Percentiles rank a stretch among this genome's conserved stretches.
phyloP scores from a whole-genome alignment of 2,329 filamentous ascomycete genomes.

The Ophiocordyceps camponoti-leonardi region DNA sequence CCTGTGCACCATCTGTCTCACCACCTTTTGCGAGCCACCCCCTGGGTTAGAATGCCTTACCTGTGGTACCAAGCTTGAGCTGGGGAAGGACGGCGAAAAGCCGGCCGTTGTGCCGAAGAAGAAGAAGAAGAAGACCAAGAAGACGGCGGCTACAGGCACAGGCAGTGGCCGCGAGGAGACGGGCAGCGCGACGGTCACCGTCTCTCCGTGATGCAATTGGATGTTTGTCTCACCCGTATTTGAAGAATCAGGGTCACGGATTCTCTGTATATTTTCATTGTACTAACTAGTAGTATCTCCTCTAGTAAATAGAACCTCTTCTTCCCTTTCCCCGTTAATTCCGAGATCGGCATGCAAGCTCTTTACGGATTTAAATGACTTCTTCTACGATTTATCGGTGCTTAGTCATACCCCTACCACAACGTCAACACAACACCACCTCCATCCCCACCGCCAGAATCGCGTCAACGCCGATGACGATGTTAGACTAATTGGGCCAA shows the following conservation, averaged over 20 bases:
- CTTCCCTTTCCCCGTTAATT: no score
- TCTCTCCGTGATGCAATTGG: conserved; percentile 18
- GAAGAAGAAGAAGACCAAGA: conserved; percentile 60
- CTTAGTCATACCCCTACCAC: not conserved
- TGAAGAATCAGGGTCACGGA: no score
- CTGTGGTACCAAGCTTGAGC: conserved; percentile 61
- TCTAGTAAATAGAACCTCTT: no score
- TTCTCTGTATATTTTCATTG: no score
- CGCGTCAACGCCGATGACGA: no score
- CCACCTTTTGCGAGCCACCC: conserved; percentile 65
- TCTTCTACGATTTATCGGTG: not conserved
- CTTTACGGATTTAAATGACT: not conserved
- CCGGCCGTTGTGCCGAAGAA: conserved; percentile 57
- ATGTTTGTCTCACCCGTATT: not conserved
- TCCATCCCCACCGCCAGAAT: not conserved
- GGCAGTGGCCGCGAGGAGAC: conserved; percentile 31
- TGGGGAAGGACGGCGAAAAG: conserved; percentile 59
- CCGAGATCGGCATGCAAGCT: no score
- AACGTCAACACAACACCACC: not conserved
- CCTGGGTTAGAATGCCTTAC: conserved; percentile 57
- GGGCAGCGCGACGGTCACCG: conserved; percentile 42
- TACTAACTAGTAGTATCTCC: no score
- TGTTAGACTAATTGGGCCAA: not conserved
- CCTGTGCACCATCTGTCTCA: conserved; percentile 91
- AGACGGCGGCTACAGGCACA: conserved; percentile 32